Evolutionary conservation across 1,284 basidiomycete species (phyloP).

Genomic region (Ganoderma multipileum): DNA sequence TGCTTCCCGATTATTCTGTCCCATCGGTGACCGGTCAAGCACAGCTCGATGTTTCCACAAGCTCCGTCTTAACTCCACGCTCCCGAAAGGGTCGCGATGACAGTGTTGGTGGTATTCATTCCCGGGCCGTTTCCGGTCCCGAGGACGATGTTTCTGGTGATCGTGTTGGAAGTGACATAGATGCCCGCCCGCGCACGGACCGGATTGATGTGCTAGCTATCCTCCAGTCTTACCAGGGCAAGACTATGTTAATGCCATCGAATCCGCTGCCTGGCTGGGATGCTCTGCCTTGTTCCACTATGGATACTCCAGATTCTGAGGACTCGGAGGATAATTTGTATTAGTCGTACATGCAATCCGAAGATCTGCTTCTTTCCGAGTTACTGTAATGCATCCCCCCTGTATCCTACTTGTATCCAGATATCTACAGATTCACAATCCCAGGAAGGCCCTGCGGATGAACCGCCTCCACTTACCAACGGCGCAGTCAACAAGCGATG

Average conservation of each 20-base stretch:
- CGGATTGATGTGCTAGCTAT: neutral
- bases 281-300: neutral
- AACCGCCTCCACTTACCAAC: neutral
- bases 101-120: neutral
- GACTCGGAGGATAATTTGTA: neutral
- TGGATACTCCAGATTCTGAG: neutral
- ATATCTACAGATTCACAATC: neutral
- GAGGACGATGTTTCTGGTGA: neutral
- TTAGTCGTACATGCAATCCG: neutral
- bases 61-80: neutral
- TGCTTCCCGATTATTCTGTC: neutral
- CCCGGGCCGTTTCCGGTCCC: neutral
- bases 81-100: neutral
- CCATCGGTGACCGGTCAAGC: neutral
- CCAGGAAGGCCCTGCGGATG: neutral
- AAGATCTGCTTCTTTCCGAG: neutral
- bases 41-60: neutral
- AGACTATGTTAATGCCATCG: constrained; percentile 10
- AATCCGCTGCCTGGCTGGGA: constrained; percentile 22
- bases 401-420: neutral
- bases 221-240: neutral
- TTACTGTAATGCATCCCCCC: too few species aligned
- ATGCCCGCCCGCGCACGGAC: neutral
- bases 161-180: neutral
- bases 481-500: neutral